Evolutionary conservation across 176 grass and related monocot genomes (phyloP), one percentile per base, ranked within the genome.

Genomic region (Zizania latifolia): DNA sequence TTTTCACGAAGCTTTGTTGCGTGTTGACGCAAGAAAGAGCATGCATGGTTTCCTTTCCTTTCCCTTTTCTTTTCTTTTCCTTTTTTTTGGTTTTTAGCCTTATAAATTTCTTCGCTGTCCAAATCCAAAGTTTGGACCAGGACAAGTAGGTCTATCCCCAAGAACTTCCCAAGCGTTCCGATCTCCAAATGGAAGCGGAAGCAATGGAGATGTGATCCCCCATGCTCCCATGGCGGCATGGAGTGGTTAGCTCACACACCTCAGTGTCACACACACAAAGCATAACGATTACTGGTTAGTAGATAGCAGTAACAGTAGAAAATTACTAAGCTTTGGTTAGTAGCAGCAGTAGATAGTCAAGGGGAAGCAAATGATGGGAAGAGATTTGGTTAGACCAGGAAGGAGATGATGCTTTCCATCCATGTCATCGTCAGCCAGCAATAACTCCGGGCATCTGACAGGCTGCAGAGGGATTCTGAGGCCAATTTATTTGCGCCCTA

Each of bases 221-320:
- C 59, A 54, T 39, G 23, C 2, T 26, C 62, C 35, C n/a, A 29
- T 60, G 70, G 32, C 31, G 59, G 80, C 77, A 75, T 71, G 82
- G 84, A 75, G 77, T 75, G 77, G 84, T 86, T 86, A 41, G 84
- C 53, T 86, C 83, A 80, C 83, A 51, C 83, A 8, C 70, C 54
- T 68, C 83, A 68, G 14, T 7, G 26, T 6, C 16, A 33, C 70
- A 30, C 26, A 60, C 31, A 9, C 27, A 38, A 21, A 27, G 36
- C 19, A 27, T 53, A 31, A 12, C 32, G 36, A 63, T 7, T n/a
- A n/a, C n/a, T n/a, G n/a, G n/a, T n/a, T n/a, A n/a, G n/a, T n/a
- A n/a, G n/a, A n/a, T n/a, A n/a, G n/a, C n/a, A n/a, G n/a, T n/a
- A n/a, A n/a, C n/a, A n/a, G n/a, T n/a, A n/a, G n/a, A n/a, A n/a